phyloP scores from a whole-genome alignment of 352 stramenopile species.

The Pythium aphanidermatum region DNA sequence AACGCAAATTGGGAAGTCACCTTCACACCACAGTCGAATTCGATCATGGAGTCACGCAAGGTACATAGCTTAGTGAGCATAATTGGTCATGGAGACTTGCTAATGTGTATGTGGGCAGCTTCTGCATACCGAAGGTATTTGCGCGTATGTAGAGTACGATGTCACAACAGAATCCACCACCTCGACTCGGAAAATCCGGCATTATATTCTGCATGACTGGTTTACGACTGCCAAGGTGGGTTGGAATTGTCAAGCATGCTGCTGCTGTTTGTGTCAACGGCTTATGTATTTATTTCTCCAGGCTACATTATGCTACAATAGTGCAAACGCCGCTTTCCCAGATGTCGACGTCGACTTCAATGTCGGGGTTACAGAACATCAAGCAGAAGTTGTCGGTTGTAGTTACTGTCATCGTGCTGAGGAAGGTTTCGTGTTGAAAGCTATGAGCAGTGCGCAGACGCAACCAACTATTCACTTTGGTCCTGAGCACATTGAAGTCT shows the following conservation, averaged over 20 bases:
- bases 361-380: constrained; percentile 31
- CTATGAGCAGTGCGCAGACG: background rate
- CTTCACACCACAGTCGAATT: constrained; percentile 70
- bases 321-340: constrained; percentile 64
- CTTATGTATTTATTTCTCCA: constrained; percentile 2
- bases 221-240: constrained; percentile 72
- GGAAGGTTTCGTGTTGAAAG: background rate
- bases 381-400: constrained; percentile 4
- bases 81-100: background rate
- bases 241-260: too few relatives aligned
- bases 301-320: constrained; percentile 69
- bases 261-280: too few relatives aligned
- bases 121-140: constrained; percentile 52
- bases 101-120: constrained; percentile 27
- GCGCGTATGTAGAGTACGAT: constrained; percentile 69
- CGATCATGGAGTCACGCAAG: constrained; percentile 76
- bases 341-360: constrained; percentile 76
- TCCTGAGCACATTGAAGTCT: constrained; percentile 72
- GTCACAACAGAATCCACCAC: constrained; percentile 10
- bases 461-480: constrained; percentile 70
- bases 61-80: constrained; percentile 19
- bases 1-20: constrained; percentile 70
- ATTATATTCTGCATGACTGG: constrained; percentile 87
- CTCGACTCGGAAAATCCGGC: constrained; percentile 19
- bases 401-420: constrained; percentile 13